Evolutionary conservation across 805 yeast genomes (phyloP), one percentile per base, ranked within the genome.

Genomic region (Candida namnaoensis): DNA sequence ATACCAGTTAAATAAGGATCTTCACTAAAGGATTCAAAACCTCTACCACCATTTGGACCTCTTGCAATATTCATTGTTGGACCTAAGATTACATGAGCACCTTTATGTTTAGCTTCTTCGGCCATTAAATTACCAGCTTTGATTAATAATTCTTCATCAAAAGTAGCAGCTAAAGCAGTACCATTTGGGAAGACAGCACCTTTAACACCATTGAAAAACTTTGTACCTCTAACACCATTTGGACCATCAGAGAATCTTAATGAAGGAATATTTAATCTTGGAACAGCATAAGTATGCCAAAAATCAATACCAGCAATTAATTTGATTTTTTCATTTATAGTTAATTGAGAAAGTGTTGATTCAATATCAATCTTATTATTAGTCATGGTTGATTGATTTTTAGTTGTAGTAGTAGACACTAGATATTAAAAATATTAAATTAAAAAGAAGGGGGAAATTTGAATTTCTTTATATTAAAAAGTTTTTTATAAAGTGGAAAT

Each of bases 151-250:
- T 68, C 71, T 51, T 69, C 66, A 57, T 78, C 69, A 58, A 72
- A 78, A 23, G 82, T 72, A 4, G 82, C 58, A 2, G 76, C 82
- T 53, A 78, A 53, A 5, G 68, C 82, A 9, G 83, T 75, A 28
- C 82, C 83, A 52, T 52, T 49, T 7, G 83, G 80, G 49, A 78
- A 66, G 46, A 80, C 76, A 45, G 76, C 79, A 36, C 80, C 66
- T 7, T 78, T 78, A 24, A 66, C 62, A 34, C 74, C 66, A 45
- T 30, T 30, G 5, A 30, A 72, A 51, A 76, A 75, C 36, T 61
- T 66, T 19, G 78, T 74, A 25, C 83, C 83, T 47, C 83, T 64
- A 38, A 76, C 66, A 47, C 84, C 84, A 51, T 78, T 78, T 38
- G 84, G 84, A 15, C 84, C 84, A 53, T 78, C 84, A 15, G 70